Conservation (phyloP, 148 eudicot species). For the Gaultheria prostrata region DNA sequence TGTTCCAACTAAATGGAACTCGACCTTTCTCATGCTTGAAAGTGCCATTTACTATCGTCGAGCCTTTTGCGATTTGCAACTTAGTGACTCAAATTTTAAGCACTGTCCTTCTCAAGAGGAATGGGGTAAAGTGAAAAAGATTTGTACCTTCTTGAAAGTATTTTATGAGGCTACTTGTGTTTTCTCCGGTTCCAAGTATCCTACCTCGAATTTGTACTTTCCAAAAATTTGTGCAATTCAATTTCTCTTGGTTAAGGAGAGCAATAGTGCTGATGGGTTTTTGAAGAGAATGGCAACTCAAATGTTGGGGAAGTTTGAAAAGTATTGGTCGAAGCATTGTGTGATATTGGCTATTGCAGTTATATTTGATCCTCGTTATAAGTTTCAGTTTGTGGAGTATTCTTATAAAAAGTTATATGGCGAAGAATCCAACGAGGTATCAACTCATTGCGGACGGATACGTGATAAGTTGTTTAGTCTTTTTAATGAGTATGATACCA, state of each 20-base stretch:
- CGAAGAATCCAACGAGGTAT: no score
- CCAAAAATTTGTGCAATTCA: background rate
- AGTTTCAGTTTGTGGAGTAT: background rate
- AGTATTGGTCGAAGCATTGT: background rate
- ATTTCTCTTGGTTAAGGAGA: background rate
- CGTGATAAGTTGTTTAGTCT: background rate
- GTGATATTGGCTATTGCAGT: background rate
- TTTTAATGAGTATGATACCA: background rate
- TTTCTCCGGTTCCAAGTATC: background rate
- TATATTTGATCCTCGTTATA: background rate
- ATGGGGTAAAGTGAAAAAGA: background rate
- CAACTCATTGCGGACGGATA: background rate
- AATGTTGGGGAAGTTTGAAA: background rate
- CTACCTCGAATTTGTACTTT: conserved; percentile 14
- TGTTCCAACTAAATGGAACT: no score
- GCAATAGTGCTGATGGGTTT: background rate
- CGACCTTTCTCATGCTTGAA: background rate
- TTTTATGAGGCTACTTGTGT: background rate
- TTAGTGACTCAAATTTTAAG: background rate
- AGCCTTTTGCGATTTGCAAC: background rate
- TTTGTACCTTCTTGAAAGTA: background rate
- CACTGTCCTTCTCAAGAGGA: background rate
- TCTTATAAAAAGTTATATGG: background rate
- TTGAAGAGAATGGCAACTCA: background rate
- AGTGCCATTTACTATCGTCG: no score